These are phyloP conservation scores for Apiospora arundinis DNA, from an alignment of 2,329 filamentous ascomycete genomes.

Conservation along the genomic window DNA sequence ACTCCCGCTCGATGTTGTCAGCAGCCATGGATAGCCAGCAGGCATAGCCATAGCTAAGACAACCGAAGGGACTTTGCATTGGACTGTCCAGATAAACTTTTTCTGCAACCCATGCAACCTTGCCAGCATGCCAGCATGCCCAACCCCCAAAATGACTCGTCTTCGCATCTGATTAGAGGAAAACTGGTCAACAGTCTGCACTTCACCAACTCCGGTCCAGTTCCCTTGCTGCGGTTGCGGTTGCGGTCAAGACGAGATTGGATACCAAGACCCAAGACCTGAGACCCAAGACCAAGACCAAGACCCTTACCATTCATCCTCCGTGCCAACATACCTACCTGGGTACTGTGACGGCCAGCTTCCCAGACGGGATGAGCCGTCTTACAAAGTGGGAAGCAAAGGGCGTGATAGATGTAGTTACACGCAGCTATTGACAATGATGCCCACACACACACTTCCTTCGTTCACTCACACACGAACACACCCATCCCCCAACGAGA, in stretches of 20 bases:
- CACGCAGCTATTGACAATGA: background rate
- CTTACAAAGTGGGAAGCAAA: background rate
- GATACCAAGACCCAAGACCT: background rate
- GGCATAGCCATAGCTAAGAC: background rate
- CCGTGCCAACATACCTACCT: background rate
- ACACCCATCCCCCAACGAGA: background rate
- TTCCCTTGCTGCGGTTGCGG: background rate
- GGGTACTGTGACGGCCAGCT: constrained; percentile 9
- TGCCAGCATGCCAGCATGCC: constrained; percentile 8
- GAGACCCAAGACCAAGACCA: too few species aligned
- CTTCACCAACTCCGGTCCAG: constrained; percentile 6
- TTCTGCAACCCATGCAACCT: constrained; percentile 14
- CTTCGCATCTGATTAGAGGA: constrained; percentile 14
- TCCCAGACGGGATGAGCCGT: constrained; percentile 19
- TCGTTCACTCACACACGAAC: background rate
- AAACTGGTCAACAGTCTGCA: constrained; percentile 3
- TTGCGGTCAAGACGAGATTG: constrained; percentile 1
- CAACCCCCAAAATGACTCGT: constrained; percentile 13
- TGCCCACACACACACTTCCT: background rate
- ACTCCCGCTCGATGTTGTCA: background rate
- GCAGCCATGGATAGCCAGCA: background rate
- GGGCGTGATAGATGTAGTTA: background rate
- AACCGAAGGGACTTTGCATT: background rate
- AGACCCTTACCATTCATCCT: background rate
- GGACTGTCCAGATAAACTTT: constrained; percentile 6